Evolutionary conservation across 2,329 filamentous ascomycete species (phyloP), one percentile per base, ranked within the genome.

Genomic region (Colletotrichum musae): DNA sequence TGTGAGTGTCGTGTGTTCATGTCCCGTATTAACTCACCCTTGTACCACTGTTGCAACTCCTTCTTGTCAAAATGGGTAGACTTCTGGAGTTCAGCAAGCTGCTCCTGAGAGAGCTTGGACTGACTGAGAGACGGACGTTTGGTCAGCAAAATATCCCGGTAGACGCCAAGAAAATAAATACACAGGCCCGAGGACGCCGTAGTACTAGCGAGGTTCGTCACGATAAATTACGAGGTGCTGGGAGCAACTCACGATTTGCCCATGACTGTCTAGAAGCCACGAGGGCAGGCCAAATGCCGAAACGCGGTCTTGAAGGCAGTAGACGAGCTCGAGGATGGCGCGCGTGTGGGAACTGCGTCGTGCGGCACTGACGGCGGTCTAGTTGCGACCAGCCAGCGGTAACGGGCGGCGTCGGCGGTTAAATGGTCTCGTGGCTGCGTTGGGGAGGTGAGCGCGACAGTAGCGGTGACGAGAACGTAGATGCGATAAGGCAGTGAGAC

Each of bases 31-130:
- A 54, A 73, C 90, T 73, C 82, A 97, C 96, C 96, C 88, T 98
- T 98, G 84, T 99, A 98, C 96, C 96, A 99, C 91, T 98, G 95
- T 82, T 99, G 96, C 80, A 99, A 84, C 84, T 99, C 96, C 87
- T 98, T 98, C 91, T 98, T 98, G 84, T 99, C 96, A 79, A 99
- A 99, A 83, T 98, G 94, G 73, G 96, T 99, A 70, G 94, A 94
- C 86, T 94, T 96, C 81, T 98, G 95, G 75, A 99, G 91, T 83
- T 99, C 96, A 74, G 89, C 90, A 79, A 99, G 93, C 88, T 99
- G 94, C 82, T 97, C 93, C 81, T 96, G 94, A 68, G 95, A 97
- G 80, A 99, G 92, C 87, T 98, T 99, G 76, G 95, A 98, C 87
- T 98, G 96, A 84, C 96, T 99, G 15, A 6, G 41, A n/a, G 41